Conservation (phyloP, 371 early-diverging fungal species). For the Saksenaea vasiformis region DNA sequence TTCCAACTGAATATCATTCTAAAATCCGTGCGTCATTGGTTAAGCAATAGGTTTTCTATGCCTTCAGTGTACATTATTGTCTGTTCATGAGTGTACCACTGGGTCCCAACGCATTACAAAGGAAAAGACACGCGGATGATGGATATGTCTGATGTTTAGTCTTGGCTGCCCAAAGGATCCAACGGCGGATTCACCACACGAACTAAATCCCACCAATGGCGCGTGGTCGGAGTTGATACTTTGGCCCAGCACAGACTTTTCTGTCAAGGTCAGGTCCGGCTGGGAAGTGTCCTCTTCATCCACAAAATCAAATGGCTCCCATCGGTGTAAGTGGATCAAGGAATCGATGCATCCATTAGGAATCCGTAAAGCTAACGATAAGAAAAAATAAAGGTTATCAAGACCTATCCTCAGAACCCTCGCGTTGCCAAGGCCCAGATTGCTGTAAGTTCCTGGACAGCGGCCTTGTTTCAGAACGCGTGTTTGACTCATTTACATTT, state of each 20-base stretch:
- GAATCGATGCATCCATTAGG: constrained; percentile 10
- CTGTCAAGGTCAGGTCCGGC: neutral
- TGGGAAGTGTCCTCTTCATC: neutral
- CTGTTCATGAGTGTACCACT: too few relatives aligned
- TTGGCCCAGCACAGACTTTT: neutral
- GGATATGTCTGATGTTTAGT: too few relatives aligned
- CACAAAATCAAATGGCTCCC: constrained; percentile 20
- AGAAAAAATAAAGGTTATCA: constrained; percentile 44
- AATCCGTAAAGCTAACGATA: neutral
- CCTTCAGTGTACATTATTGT: too few relatives aligned
- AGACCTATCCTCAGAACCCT: constrained; percentile 57
- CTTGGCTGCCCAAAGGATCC: too few relatives aligned
- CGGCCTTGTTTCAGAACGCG: neutral
- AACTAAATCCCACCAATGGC: too few relatives aligned
- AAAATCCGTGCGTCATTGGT: too few relatives aligned
- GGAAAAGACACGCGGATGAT: too few relatives aligned
- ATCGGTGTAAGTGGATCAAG: constrained; percentile 22
- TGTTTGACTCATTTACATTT: neutral
- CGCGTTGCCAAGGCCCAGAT: constrained; percentile 67
- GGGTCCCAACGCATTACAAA: too few relatives aligned
- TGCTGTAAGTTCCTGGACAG: constrained; percentile 49
- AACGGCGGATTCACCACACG: too few relatives aligned
- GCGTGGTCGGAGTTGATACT: too few relatives aligned
- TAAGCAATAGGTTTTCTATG: too few relatives aligned
- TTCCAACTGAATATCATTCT: too few relatives aligned